A percentile compares a stretch with the other conserved stretches of the same genome.
phyloP scores from a whole-genome alignment of 176 grass and related monocot genomes.

The Musa itinerans region DNA sequence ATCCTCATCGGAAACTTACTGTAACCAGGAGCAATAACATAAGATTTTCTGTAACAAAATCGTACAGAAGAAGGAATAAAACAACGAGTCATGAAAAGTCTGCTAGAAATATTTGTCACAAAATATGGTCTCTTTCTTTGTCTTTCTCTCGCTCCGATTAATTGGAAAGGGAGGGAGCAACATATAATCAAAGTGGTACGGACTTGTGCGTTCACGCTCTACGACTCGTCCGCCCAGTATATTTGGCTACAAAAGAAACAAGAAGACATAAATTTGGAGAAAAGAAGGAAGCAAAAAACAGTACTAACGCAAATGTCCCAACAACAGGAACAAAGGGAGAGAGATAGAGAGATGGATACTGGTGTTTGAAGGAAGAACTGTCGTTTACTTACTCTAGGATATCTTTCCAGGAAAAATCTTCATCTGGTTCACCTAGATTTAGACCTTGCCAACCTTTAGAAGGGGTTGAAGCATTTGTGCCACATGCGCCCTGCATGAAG shows the following conservation, averaged over 20 bases:
- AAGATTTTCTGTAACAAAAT: background rate
- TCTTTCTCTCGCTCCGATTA: background rate
- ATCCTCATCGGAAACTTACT: too few relatives aligned
- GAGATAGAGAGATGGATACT: too few relatives aligned
- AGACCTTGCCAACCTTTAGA: background rate
- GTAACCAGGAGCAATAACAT: too few relatives aligned
- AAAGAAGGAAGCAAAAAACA: background rate
- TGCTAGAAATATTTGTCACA: background rate
- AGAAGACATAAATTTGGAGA: background rate
- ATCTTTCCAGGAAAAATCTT: constrained; percentile 4
- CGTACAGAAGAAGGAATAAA: background rate
- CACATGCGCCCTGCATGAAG: background rate
- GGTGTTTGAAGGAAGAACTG: too few relatives aligned
- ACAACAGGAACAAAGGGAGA: too few relatives aligned
- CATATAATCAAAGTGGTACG: background rate
- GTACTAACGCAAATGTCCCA: too few relatives aligned
- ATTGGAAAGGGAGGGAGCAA: background rate
- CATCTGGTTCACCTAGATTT: background rate
- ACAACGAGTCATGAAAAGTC: background rate
- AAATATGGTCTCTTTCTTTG: background rate
- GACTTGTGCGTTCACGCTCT: background rate
- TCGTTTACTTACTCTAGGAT: background rate
- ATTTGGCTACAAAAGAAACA: background rate
- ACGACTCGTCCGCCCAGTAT: background rate
- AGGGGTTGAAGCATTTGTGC: background rate